Evolutionary conservation across 768 basidiomycete species (phyloP).

Genomic region (Bullera alba): DNA sequence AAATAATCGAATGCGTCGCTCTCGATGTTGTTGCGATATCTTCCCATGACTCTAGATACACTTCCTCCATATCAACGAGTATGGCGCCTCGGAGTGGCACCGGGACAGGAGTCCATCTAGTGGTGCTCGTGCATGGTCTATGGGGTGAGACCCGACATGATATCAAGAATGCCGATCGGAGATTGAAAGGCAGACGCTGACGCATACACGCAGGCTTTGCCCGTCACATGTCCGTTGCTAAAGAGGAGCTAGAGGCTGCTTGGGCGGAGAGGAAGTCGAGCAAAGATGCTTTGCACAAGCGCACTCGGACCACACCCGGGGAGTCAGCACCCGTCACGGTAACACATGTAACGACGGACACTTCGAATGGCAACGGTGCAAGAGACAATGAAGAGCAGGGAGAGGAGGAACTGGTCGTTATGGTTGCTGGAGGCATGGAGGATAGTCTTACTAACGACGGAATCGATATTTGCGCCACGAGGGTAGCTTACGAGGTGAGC

Average conservation of each 20-base stretch:
- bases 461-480: constrained; percentile 30
- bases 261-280: background rate
- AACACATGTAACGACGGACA: too few relatives aligned
- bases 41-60: too few relatives aligned
- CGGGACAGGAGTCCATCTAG: constrained; percentile 18
- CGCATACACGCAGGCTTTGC: constrained; percentile 3
- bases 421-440: constrained; percentile 31
- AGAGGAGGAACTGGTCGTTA: constrained; percentile 17
- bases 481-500: constrained; percentile 32
- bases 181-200: constrained; percentile 20
- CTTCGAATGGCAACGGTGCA: background rate
- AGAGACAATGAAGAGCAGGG: constrained; percentile 1
- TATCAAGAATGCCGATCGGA: constrained; percentile 9
- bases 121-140: constrained; percentile 35
- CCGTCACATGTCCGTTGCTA: constrained; percentile 12
- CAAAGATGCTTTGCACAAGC: too few relatives aligned
- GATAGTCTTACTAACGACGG: constrained; percentile 35
- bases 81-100: too few relatives aligned
- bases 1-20: too few relatives aligned
- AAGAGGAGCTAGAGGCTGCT: constrained; percentile 15
- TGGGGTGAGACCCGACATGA: constrained; percentile 20
- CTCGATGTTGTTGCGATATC: too few relatives aligned
- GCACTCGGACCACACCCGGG: too few relatives aligned
- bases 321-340: too few relatives aligned
- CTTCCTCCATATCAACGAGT: too few relatives aligned